Evolutionary conservation across 2,329 filamentous ascomycete genomes (phyloP).

Genomic region (Fonsecaea pugnacius): DNA sequence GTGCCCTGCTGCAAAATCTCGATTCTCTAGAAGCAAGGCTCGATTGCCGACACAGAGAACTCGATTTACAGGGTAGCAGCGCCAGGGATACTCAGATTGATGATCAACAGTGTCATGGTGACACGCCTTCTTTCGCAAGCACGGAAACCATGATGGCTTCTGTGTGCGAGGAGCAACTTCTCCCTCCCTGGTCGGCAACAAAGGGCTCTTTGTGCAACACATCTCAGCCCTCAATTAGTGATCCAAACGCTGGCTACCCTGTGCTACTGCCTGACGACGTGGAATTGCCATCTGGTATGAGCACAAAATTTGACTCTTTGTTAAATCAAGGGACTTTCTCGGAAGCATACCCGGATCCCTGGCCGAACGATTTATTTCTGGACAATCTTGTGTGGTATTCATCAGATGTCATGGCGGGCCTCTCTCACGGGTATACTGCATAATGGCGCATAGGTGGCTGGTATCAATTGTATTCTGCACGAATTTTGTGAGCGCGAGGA

Average conservation of each 20-base stretch:
- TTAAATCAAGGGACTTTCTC: neutral
- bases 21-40: constrained; percentile 36
- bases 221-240: constrained; percentile 1
- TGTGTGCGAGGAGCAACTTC: neutral
- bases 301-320: neutral
- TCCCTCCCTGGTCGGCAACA: neutral
- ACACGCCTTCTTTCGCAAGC: neutral
- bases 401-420: constrained; percentile 17
- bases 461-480: neutral
- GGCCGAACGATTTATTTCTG: constrained; percentile 15
- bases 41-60: constrained; percentile 10
- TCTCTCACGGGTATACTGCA: constrained; percentile 16
- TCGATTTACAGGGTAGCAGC: constrained; percentile 3
- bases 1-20: constrained; percentile 40
- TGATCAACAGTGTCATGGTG: constrained; percentile 5
- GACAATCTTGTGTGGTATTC: constrained; percentile 21
- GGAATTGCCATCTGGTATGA: neutral
- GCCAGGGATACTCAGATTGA: neutral
- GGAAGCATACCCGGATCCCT: neutral
- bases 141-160: neutral
- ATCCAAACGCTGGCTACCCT: constrained; percentile 2
- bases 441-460: neutral
- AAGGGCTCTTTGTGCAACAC: constrained; percentile 1
- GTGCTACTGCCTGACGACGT: constrained; percentile 4
- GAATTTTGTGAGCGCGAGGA: neutral